Conservation (phyloP, 1,139 yeast species). For the Petasospora fabianii region DNA sequence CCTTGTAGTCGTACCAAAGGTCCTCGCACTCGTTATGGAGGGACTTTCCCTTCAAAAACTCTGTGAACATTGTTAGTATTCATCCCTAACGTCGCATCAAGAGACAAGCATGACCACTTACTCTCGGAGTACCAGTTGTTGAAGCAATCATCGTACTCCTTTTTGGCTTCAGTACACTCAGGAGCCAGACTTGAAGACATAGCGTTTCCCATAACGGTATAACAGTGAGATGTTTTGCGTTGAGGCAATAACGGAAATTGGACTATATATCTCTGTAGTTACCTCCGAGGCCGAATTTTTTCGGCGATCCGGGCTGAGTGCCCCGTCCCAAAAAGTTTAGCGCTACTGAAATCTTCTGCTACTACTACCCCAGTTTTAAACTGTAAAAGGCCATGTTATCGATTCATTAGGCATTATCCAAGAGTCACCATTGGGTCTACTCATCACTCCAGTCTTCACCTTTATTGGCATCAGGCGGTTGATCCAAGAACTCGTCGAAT, state of each 20-base stretch:
- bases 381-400: too few relatives aligned
- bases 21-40: constrained; percentile 85
- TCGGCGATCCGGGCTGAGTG: too few relatives aligned
- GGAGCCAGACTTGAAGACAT: constrained; percentile 97
- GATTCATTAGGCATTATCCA: too few relatives aligned
- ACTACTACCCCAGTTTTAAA: too few relatives aligned
- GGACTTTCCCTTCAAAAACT: constrained; percentile 41
- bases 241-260: not conserved
- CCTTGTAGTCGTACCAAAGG: constrained; percentile 81
- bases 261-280: not conserved
- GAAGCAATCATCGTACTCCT: constrained; percentile 86
- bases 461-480: constrained; percentile 7
- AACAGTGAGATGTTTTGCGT: not conserved
- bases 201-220: constrained; percentile 57
- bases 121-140: constrained; percentile 94
- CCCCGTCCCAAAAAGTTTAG: too few relatives aligned
- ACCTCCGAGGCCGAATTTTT: not conserved
- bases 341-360: too few relatives aligned
- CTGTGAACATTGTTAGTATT: constrained; percentile 16
- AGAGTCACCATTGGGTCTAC: too few relatives aligned
- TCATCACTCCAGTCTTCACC: constrained; percentile 22
- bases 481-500: constrained; percentile 23
- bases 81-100: not conserved
- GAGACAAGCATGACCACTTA: constrained; percentile 25
- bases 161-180: constrained; percentile 86